phyloP scores from a whole-genome alignment of 2,329 filamentous ascomycete species.

The Monosporascus sp. region DNA sequence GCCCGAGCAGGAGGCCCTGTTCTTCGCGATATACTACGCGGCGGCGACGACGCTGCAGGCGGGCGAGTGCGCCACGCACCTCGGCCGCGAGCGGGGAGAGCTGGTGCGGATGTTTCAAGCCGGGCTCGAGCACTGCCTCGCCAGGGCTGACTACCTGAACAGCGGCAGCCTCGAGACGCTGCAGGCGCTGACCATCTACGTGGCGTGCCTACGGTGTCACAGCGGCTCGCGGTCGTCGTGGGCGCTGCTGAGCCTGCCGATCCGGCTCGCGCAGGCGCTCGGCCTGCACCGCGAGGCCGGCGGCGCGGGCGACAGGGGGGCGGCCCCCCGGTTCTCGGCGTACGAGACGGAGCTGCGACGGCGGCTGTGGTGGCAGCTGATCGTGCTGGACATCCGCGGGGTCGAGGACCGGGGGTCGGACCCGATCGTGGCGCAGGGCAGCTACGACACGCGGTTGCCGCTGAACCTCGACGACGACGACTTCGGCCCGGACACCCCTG shows the following conservation, averaged over 20 bases:
- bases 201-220: constrained; percentile 33
- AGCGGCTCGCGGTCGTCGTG: constrained; percentile 34
- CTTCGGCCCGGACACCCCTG: constrained; percentile 34
- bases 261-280: constrained; percentile 38
- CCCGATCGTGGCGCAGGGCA: constrained; percentile 34
- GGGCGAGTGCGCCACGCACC: constrained; percentile 22
- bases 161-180: constrained; percentile 32
- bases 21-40: constrained; percentile 39
- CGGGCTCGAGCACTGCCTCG: constrained; percentile 32
- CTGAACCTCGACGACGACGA: constrained; percentile 49
- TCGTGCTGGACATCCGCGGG: constrained; percentile 52
- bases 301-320: constrained; percentile 3
- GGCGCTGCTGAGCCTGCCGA: constrained; percentile 34
- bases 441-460: constrained; percentile 42
- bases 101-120: constrained; percentile 27
- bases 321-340: constrained; percentile 25
- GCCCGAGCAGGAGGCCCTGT: constrained; percentile 28
- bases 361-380: constrained; percentile 57
- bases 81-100: constrained; percentile 30
- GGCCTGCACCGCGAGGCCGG: constrained; percentile 38
- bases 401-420: constrained; percentile 49
- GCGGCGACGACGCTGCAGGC: constrained; percentile 30
- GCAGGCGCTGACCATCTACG: constrained; percentile 37
- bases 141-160: constrained; percentile 38
- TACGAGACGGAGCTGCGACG: constrained; percentile 57